phyloP scores from a whole-genome alignment of 164 flowering plant genomes.

The Cinnamomum chago region DNA sequence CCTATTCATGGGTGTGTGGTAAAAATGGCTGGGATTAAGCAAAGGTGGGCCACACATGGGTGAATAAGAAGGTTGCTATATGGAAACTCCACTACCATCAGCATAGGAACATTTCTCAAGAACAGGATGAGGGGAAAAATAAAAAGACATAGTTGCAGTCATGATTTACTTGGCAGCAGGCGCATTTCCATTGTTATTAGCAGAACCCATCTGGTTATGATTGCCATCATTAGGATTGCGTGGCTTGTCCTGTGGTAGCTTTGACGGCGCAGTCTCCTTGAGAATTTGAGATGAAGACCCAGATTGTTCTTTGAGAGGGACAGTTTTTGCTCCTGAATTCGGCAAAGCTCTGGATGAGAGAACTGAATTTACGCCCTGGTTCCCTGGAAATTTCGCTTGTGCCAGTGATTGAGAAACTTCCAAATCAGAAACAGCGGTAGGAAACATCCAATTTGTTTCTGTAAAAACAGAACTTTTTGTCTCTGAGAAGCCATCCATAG shows the following conservation, averaged over 20 bases:
- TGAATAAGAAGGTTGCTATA: no score
- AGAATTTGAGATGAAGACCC: conserved; percentile 23
- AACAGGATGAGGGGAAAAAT: no score
- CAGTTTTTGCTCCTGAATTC: conserved; percentile 16
- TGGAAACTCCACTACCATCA: no score
- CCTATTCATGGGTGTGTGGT: no score
- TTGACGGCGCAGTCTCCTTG: conserved; percentile 44
- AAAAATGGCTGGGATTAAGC: no score
- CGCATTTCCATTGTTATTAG: conserved; percentile 42
- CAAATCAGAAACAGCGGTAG: conserved; percentile 29
- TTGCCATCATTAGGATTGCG: conserved; percentile 26
- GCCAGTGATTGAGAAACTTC: conserved; percentile 32
- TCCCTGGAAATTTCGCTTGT: conserved; percentile 41
- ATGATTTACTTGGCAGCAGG: conserved; percentile 77
- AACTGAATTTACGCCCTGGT: conserved; percentile 17
- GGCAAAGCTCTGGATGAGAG: conserved; percentile 30
- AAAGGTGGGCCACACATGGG: no score
- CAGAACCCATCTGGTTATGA: conserved; percentile 27
- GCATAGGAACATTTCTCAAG: no score
- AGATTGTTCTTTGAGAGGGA: conserved; percentile 36
- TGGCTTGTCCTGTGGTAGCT: conserved; percentile 38
- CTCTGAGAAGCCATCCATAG: conserved; percentile 60
- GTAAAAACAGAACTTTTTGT: conserved; percentile 29
- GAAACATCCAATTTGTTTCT: conserved; percentile 65
- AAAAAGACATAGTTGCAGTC: no score